Evolutionary conservation across 768 basidiomycete genomes (phyloP), one percentile per base, ranked within the genome.

Genomic region (Termitomyces sp.): DNA sequence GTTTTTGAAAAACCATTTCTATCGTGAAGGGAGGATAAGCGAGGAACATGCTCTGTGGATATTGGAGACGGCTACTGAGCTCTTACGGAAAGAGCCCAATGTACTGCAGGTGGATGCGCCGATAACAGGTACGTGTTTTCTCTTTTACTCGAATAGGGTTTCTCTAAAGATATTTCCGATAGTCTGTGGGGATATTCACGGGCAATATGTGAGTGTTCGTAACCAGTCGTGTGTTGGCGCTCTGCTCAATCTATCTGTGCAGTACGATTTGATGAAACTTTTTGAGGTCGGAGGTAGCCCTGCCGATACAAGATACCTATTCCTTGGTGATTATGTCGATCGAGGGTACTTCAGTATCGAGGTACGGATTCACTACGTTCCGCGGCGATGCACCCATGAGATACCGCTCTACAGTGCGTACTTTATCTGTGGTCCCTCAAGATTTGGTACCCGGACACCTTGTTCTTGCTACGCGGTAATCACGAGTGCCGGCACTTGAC

Each of bases 401-500:
- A 54, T 58, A 35, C 8, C 7, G n/a, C 42, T 23, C 3, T 50
- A 28, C 65, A 98, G 95, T 98, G 96, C 69, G 96, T 98, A 19
- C 76, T 98, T 46, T 99, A 99, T 71, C 81, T 99, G 30, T 99
- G 95, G 95, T 83, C 94, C 2, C 79, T 99, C 71, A 99, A 99
- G 78, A 98, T 99, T 70, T 98, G 96, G 94, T 98, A 98, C 71
- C 97, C 97, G 51, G 86, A 95, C 63, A 97, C 95, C 28, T 78
- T 98, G 38, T 98, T 96, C 80, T 83, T 99, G 41, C 81, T 99
- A 37, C 91, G 97, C 50, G 97, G 97, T 49, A 99, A 99, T 66
- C 97, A 99, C 71, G 97, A 99, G 76, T 99, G 97, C 70, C 86
- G 97, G 49, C 97, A 98, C 75, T 75, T 98, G 70, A 99, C 96